phyloP scores from a whole-genome alignment of 495 filamentous ascomycete genomes.

The Daldinia caldariorum region DNA sequence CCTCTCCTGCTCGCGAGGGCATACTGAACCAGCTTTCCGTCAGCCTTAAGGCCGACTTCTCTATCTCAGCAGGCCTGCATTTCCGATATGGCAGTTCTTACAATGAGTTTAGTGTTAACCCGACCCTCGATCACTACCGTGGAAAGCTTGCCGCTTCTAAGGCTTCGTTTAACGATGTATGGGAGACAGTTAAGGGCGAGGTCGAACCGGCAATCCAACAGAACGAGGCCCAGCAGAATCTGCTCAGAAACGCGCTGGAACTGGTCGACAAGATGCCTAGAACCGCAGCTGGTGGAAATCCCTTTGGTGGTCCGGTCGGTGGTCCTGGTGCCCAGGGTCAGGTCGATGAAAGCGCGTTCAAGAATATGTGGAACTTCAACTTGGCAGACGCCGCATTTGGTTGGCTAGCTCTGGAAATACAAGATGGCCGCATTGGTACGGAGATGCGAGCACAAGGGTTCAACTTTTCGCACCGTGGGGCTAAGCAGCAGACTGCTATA shows the following conservation, averaged over 20 bases:
- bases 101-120: conserved; percentile 99
- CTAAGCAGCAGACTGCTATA: conserved; percentile 60
- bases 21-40: conserved; percentile 98
- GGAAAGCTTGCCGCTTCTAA: conserved; percentile 99
- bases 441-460: conserved; percentile 99
- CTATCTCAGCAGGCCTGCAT: conserved; percentile 95
- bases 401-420: conserved; percentile 92
- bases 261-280: conserved; percentile 97
- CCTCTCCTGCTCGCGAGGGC: conserved; percentile 95
- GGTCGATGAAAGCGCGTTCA: conserved; percentile 98
- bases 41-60: conserved; percentile 97
- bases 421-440: conserved; percentile 92
- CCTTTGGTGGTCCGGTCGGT: conserved; percentile 88
- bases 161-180: conserved; percentile 98
- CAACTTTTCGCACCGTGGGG: conserved; percentile 94
- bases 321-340: conserved; percentile 78
- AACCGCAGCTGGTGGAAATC: conserved; percentile 92
- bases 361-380: conserved; percentile 99
- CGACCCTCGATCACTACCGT: conserved; percentile 96
- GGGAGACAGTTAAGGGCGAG: conserved; percentile 97
- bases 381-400: conserved; percentile 97
- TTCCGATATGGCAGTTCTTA: conserved; percentile 99
- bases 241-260: conserved; percentile 87
- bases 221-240: conserved; percentile 90
- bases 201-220: conserved; percentile 92